These are phyloP conservation scores for Perkinsus marinus DNA, from an alignment of 169 alveolate genomes.

Conservation along the genomic window DNA sequence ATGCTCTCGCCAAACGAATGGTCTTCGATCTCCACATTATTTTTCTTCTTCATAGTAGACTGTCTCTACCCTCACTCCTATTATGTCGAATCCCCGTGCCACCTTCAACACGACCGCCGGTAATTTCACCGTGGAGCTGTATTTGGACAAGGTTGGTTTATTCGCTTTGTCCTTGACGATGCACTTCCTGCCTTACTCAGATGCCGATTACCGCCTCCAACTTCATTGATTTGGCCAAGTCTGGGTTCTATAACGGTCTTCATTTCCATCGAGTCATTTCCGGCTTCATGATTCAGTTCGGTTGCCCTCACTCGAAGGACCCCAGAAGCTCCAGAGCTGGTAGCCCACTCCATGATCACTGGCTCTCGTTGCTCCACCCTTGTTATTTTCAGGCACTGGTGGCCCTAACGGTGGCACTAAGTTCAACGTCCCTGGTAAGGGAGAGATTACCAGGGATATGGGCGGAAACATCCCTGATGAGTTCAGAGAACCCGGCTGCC, in stretches of 20 bases:
- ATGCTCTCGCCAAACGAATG: too few species aligned
- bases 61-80: background rate
- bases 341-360: background rate
- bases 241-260: constrained; percentile 5
- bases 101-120: constrained; percentile 1
- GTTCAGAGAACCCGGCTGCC: background rate
- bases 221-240: background rate
- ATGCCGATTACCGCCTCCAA: constrained; percentile 10
- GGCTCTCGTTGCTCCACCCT: too few species aligned
- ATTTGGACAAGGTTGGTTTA: background rate
- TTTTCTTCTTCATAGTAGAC: too few species aligned
- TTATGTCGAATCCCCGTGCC: background rate
- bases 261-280: constrained; percentile 8
- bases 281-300: background rate
- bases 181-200: background rate
- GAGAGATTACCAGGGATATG: background rate
- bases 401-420: background rate
- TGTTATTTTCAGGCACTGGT: background rate
- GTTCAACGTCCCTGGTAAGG: background rate
- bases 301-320: constrained; percentile 6
- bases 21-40: too few species aligned
- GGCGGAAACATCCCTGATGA: constrained; percentile 5
- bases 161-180: background rate
- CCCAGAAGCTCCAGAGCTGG: background rate
- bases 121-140: background rate